Conservation (phyloP, 2,329 filamentous ascomycete genomes). For the Stachybotrys chlorohalonatus region DNA sequence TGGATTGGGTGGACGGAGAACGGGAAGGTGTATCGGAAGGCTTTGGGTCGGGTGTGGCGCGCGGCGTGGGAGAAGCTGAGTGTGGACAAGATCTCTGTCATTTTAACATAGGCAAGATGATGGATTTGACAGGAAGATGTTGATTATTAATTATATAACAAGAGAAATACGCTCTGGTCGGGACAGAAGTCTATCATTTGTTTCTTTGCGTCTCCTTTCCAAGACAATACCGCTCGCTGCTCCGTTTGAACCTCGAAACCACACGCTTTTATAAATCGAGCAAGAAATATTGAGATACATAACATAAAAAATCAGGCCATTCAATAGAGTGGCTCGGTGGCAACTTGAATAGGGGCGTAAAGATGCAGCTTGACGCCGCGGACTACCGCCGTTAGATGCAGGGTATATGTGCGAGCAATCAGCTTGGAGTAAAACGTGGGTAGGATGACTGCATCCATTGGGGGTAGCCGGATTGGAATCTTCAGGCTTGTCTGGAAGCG, state of each 20-base stretch:
- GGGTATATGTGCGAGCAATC: background rate
- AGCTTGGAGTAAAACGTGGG: background rate
- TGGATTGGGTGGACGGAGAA: conserved; percentile 3
- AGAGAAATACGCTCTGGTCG: too few species aligned
- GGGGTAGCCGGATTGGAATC: background rate
- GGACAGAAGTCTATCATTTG: too few species aligned
- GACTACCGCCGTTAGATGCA: background rate
- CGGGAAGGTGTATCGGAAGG: conserved; percentile 2
- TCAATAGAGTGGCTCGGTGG: background rate
- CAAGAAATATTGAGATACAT: too few species aligned
- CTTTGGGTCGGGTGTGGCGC: conserved; percentile 3
- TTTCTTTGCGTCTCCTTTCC: too few species aligned
- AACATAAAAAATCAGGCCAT: too few species aligned
- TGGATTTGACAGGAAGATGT: background rate
- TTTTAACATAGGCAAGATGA: background rate
- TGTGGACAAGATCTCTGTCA: background rate
- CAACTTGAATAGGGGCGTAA: background rate
- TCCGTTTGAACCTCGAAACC: too few species aligned
- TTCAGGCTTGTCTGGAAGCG: background rate
- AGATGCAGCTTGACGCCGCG: background rate
- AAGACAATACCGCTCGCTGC: too few species aligned
- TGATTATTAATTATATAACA: background rate
- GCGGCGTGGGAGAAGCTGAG: conserved; percentile 1
- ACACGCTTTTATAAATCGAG: too few species aligned
- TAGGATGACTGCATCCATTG: background rate